phyloP scores from a whole-genome alignment of 73 alveolate species.

The Tetrahymena borealis region DNA sequence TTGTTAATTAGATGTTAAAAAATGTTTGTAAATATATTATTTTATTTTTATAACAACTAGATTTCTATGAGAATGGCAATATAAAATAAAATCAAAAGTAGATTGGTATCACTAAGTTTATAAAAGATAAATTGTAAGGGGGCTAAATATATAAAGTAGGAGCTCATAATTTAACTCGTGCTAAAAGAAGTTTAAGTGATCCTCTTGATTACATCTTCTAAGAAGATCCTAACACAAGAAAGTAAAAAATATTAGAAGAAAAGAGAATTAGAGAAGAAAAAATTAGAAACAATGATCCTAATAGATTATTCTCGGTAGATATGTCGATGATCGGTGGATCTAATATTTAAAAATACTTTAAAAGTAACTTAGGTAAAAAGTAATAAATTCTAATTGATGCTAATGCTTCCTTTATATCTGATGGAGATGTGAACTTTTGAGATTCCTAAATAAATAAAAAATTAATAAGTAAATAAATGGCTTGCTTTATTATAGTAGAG shows the following conservation, averaged over 20 bases:
- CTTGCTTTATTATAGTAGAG: no score
- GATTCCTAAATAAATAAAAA: background rate
- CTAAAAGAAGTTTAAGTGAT: background rate
- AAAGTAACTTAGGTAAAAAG: background rate
- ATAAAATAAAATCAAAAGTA: background rate
- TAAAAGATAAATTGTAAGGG: background rate
- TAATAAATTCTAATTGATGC: background rate
- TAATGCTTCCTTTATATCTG: background rate
- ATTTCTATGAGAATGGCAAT: background rate
- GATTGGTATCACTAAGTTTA: background rate
- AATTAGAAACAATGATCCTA: background rate
- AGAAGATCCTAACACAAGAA: background rate
- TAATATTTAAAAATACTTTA: background rate
- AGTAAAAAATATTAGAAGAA: background rate
- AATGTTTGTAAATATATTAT: background rate
- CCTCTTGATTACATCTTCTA: background rate
- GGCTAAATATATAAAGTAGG: background rate
- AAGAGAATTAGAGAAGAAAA: background rate
- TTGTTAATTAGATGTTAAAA: background rate
- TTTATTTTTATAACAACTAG: background rate
- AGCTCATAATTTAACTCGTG: background rate
- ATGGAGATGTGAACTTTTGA: background rate
- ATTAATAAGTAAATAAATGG: background rate
- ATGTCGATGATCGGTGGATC: background rate
- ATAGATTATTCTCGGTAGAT: background rate